Base-by-base conservation (phyloP, 345 rosid genomes). In the Ceriops zippeliana region DNA sequence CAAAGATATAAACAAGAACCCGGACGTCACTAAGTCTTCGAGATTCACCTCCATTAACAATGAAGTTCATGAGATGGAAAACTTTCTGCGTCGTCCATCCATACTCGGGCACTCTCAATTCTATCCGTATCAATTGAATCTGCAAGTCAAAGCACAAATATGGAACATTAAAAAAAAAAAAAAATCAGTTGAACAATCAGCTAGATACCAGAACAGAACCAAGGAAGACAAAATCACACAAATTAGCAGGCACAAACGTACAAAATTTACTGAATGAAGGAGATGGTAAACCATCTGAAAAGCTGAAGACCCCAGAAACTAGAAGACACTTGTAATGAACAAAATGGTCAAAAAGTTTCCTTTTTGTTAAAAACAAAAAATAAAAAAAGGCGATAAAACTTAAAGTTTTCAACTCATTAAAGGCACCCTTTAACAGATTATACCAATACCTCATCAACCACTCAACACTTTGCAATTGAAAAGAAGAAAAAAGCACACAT, bases 51-150 rank as follows among this genome's bases (percentile, higher is more conserved):
- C 98, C 98, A 81, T 93, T 93, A 70, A 91, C 98, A 75, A 93
- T 85, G 70, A 93, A 88, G 79, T 93, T 93, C 97, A 95, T 89
- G 73, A 95, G 90, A 83, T 95, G 97, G 78, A 95, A 95, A 76
- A 95, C 96, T 78, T 95, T 95, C 83, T 91, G 99, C 20, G 93
- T 95, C 4, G 96, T 95, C 99, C 99, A 91, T 59, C 99, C 96
- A 70, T 95, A 88, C 67, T 95, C 99, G 0, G 99, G 99, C 77
- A 95, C 99, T 88, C 99, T 89, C 86, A 83, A 76, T 73, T 91
- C 93, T 35, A 95, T 95, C 83, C 97, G 84, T 34, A 91, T 79
- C 67, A 95, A 76, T 78, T 91, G 99, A 70, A 90, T 82, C 99
- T 95, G 80, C 78, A 66, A 27, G 63, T 49, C 64, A 76, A 27